A percentile compares a stretch with the other conserved stretches of the same genome.
These are phyloP conservation scores for Parastagonospora avenae DNA, from an alignment of 2,329 filamentous ascomycete species.

Conservation along the genomic window DNA sequence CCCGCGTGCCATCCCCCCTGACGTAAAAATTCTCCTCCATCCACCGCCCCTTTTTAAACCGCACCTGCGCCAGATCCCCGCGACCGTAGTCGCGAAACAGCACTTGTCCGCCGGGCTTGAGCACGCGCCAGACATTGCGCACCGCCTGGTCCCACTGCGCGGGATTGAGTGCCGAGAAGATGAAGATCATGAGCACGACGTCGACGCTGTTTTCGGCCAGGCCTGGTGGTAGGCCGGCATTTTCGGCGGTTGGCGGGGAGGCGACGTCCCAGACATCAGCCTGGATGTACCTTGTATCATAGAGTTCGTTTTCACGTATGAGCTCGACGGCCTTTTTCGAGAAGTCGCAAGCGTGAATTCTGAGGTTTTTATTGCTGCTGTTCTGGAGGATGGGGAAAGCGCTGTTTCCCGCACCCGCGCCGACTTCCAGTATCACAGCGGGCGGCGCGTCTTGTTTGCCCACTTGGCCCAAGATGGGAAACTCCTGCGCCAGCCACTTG, in stretches of 20 bases:
- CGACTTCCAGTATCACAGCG: constrained; percentile 81
- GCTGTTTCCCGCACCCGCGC: constrained; percentile 94
- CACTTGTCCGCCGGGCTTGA: constrained; percentile 92
- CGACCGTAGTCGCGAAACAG: constrained; percentile 96
- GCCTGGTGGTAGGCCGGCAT: constrained; percentile 70
- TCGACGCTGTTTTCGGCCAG: constrained; percentile 82
- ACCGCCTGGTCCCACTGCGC: constrained; percentile 83
- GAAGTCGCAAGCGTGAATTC: constrained; percentile 93
- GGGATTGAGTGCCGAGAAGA: constrained; percentile 90
- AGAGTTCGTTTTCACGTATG: constrained; percentile 80
- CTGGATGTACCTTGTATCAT: constrained; percentile 72
- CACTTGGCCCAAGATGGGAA: constrained; percentile 81
- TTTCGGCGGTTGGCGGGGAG: constrained; percentile 50
- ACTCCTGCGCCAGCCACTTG: constrained; percentile 97
- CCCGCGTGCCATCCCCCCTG: constrained; percentile 89
- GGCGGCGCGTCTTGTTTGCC: constrained; percentile 72
- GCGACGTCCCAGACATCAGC: constrained; percentile 96
- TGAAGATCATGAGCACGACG: constrained; percentile 92
- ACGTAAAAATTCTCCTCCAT: constrained; percentile 98
- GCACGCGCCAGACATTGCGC: constrained; percentile 75
- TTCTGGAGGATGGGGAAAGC: constrained; percentile 86
- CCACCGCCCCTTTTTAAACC: constrained; percentile 94
- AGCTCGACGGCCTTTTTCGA: constrained; percentile 94
- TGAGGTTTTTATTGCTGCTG: constrained; percentile 82
- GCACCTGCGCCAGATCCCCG: constrained; percentile 92